Conservation (phyloP, 2,329 filamentous ascomycete genomes). For the Fusarium concolor region DNA sequence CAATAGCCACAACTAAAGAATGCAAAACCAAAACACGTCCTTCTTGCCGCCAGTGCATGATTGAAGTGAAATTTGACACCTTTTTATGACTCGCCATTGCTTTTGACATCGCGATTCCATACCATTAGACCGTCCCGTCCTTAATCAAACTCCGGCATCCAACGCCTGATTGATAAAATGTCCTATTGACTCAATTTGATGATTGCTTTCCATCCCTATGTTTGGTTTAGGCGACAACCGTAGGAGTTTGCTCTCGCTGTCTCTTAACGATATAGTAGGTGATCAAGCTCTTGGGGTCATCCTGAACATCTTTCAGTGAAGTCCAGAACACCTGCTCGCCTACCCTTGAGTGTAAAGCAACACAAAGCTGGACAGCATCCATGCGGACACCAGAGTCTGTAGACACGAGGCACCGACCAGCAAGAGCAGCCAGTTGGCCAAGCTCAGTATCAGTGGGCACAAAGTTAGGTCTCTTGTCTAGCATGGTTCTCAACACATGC, state of each 20-base stretch:
- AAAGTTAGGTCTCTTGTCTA: conserved; percentile 63
- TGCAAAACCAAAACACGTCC: conserved; percentile 23
- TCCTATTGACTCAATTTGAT: conserved; percentile 10
- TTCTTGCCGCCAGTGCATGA: conserved; percentile 19
- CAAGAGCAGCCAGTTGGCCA: conserved; percentile 61
- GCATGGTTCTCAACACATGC: conserved; percentile 69
- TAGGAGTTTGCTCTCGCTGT: conserved; percentile 63
- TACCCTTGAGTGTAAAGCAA: conserved; percentile 73
- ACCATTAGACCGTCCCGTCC: conserved; percentile 5
- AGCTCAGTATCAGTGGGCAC: conserved; percentile 64
- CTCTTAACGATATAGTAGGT: conserved; percentile 84
- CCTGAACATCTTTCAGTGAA: conserved; percentile 70
- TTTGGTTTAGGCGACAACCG: conserved; percentile 14
- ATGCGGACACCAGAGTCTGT: conserved; percentile 73
- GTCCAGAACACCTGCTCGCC: conserved; percentile 75
- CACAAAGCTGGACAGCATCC: conserved; percentile 83
- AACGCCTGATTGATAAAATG: conserved; percentile 29
- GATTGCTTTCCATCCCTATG: not conserved
- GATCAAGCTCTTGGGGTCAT: conserved; percentile 80
- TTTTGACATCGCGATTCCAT: conserved; percentile 18
- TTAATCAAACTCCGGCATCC: conserved; percentile 41
- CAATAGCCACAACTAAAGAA: conserved; percentile 33
- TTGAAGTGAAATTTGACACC: conserved; percentile 17
- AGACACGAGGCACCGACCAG: conserved; percentile 69
- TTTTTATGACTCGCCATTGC: conserved; percentile 8